Evolutionary conservation across 2,329 filamentous ascomycete genomes (phyloP), one percentile per base, ranked within the genome.

Genomic region (Alternaria sp.): DNA sequence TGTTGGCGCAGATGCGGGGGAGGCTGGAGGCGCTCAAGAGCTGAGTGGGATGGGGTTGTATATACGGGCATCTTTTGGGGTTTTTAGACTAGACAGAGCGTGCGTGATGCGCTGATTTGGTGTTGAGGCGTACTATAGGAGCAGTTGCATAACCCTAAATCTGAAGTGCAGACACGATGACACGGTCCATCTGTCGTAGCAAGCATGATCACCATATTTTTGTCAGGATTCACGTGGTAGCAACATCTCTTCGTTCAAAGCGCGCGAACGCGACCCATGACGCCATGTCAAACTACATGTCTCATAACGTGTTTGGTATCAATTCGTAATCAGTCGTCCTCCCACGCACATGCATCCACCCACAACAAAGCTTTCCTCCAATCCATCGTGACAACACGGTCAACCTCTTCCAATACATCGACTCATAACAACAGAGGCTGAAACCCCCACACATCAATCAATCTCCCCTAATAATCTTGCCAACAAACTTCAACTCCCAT

Each of bases 1-100:
- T 96, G 84, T 88, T 98, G 83, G 91, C 93, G 73, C 92, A 97
- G 83, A 98, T 98, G 96, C 86, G 95, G 78, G 93, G 93, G 71
- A 86, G 95, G 51, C 81, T 99, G 72, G 93, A 98, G 82, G 94
- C 94, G 36, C 82, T 98, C 77, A 92, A 96, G 86, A 97, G 93
- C 81, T 97, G 80, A 86, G 49, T 23, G 40, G 36, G 36, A 40
- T 28, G 36, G 36, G 13, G 40, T 21, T 26, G 9, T 40, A 12
- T 30, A 26, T 32, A 28, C 12, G 4, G 7, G 21, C 36, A 30
- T 13, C 32, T 26, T 40, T 59, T 52, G n/a, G 45, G 6, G 9
- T 21, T 25, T 25, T 19, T 32, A 4, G 45, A 17, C 17, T 21
- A 19, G 36, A 25, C 19, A 58, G 26, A 45, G 44, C 46, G 13